phyloP scores from a whole-genome alignment of 371 early-diverging fungal species.

The Mucor mucedo region DNA sequence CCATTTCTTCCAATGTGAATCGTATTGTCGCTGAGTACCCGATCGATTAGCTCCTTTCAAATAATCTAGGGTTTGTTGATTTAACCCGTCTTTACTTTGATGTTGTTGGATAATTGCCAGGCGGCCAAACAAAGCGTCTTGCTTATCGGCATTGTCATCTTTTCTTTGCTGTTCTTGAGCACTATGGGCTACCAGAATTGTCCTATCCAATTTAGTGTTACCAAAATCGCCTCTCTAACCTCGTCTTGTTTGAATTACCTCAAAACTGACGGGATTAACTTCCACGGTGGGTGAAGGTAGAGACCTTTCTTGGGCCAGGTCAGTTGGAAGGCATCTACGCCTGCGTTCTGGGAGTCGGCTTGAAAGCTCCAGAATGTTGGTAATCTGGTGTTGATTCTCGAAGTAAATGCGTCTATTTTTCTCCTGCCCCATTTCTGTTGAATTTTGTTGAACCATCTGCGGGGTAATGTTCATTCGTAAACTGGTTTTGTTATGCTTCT shows the following conservation, averaged over 20 bases:
- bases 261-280: slow-evolving; percentile 6
- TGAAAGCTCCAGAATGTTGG: background rate
- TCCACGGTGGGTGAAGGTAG: slow-evolving; percentile 15
- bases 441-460: background rate
- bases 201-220: slow-evolving; percentile 32
- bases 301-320: slow-evolving; percentile 5
- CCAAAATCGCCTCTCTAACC: slow-evolving; percentile 12
- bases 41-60: too few relatives aligned
- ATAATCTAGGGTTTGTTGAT: too few relatives aligned
- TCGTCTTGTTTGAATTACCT: slow-evolving; percentile 9
- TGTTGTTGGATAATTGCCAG: slow-evolving; percentile 22
- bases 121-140: slow-evolving; percentile 7
- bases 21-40: too few relatives aligned
- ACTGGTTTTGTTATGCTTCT: slow-evolving; percentile 2
- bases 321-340: slow-evolving; percentile 11
- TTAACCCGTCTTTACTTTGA: too few relatives aligned
- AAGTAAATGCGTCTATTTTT: slow-evolving; percentile 7
- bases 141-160: background rate
- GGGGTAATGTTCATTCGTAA: background rate
- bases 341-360: slow-evolving; percentile 1
- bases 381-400: background rate
- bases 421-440: slow-evolving; percentile 1
- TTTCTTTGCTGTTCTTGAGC: background rate
- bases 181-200: slow-evolving; percentile 27
- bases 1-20: too few relatives aligned